These are phyloP conservation scores for Chenopodium formosanum DNA, from an alignment of 148 eudicot species.

Conservation along the genomic window DNA sequence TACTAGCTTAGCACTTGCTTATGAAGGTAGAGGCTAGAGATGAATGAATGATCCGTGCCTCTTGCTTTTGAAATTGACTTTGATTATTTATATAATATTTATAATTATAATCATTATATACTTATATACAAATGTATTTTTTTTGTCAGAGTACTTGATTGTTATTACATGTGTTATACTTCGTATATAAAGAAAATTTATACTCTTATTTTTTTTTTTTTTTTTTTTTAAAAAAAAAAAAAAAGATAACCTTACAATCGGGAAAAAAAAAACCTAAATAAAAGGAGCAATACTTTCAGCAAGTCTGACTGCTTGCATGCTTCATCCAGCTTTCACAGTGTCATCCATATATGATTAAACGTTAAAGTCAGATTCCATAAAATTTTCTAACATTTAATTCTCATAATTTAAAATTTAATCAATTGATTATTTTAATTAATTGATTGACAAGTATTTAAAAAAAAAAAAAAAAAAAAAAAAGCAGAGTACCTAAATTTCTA, in stretches of 20 bases:
- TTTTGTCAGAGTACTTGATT: too few relatives aligned
- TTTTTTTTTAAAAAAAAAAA: not conserved
- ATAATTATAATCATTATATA: not conserved
- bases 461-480: not conserved
- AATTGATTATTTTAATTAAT: slow-evolving; percentile 2
- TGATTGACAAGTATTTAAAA: too few relatives aligned
- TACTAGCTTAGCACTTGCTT: not conserved
- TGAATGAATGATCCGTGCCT: not conserved
- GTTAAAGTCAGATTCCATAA: slow-evolving; percentile 7
- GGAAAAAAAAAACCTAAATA: not conserved
- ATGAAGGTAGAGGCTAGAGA: not conserved
- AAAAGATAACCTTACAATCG: not conserved
- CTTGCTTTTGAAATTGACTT: not conserved
- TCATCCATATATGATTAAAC: slow-evolving; percentile 20
- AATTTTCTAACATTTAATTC: slow-evolving; percentile 7
- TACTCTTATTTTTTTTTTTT: too few relatives aligned
- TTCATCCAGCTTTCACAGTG: slow-evolving; percentile 28
- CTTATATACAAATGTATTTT: too few relatives aligned
- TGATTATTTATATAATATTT: too few relatives aligned
- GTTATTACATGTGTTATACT: too few relatives aligned
- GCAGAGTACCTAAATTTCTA: not conserved
- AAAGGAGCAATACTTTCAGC: slow-evolving; percentile 24
- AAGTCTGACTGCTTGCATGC: slow-evolving; percentile 31
- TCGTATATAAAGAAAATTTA: too few relatives aligned
- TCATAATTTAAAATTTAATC: not conserved